Percentiles rank a stretch among this genome's conserved stretches.
Evolutionary conservation across 768 basidiomycete species (phyloP).

Genomic region (Mycena alexandri): DNA sequence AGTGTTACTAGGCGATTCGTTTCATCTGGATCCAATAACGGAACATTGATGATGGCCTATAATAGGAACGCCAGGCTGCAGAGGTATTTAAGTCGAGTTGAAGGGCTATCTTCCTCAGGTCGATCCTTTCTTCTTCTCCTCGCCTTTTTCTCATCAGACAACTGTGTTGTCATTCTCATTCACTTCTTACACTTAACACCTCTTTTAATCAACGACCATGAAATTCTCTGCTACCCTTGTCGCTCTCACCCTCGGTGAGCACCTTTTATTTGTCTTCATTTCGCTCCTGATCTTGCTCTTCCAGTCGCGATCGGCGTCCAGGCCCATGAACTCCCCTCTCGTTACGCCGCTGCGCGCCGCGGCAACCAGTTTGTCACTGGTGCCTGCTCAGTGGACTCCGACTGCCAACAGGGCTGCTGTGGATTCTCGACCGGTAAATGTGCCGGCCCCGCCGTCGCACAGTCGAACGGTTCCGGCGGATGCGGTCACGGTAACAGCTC

Average conservation of each 20-base stretch:
- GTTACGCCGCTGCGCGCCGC: conserved; percentile 23
- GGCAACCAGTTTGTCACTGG: conserved; percentile 40
- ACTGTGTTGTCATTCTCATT: conserved; percentile 33
- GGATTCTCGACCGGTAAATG: conserved; percentile 41
- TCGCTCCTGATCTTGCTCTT: background rate
- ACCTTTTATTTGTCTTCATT: background rate
- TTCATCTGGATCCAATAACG: too few relatives aligned
- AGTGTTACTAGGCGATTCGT: too few relatives aligned
- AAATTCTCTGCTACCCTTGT: conserved; percentile 34
- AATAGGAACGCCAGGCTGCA: too few relatives aligned
- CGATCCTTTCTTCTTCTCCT: conserved; percentile 3
- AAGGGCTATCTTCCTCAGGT: background rate
- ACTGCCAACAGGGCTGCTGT: conserved; percentile 41
- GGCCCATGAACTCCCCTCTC: conserved; percentile 25
- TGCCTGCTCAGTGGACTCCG: conserved; percentile 35
- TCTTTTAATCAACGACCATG: conserved; percentile 23
- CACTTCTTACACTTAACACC: conserved; percentile 4
- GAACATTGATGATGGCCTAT: too few relatives aligned
- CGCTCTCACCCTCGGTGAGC: conserved; percentile 29
- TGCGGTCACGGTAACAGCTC: conserved; percentile 37
- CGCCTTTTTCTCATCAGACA: conserved; percentile 22
- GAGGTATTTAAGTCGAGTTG: background rate
- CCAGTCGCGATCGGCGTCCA: conserved; percentile 26
- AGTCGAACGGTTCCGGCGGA: conserved; percentile 38
- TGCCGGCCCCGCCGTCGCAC: conserved; percentile 39